Base-by-base conservation (phyloP, 768 basidiomycete species). In the Naganishia kalamii region DNA sequence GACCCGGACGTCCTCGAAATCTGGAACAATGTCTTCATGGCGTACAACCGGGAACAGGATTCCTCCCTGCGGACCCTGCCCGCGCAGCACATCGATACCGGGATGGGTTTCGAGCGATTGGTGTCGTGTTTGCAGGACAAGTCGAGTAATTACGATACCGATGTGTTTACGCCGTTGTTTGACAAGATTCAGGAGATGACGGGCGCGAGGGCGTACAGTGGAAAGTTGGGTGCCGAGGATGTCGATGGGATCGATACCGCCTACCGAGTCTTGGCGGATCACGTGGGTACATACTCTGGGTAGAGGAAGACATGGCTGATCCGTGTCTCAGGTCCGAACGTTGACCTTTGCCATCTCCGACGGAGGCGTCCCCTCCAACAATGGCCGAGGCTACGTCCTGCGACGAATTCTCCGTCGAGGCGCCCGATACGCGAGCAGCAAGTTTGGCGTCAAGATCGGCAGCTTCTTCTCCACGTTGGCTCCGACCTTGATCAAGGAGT, bases 11-110 rank as follows among this genome's bases (percentile, higher is more conserved):
- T 99, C 8, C 84, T 99, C 65, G 74, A 75, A 79, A 93, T 99
- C 70, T 99, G 96, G 96, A 99, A 99, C 81, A 97, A 96, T 76
- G 96, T 99, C 63, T 99, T 97, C 77, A 98, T 99, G 75, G 93
- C 97, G 73, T 99, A 89, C 82, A 98, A 99, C 77, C 89, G 96
- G 50, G 94, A 98, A 78, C 84, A 85, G 47, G 89, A 93, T 64
- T 88, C 89, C 43, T 85, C 86, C 21, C 83, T 99, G 17, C 85
- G 84, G 60, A 66, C 84, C 0, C 84, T 99, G 15, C 96, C 96
- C 27, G 85, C 87, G 33, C 92, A 92, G 79, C 96, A 99, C 72
- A 89, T 99, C 68, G 96, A 99, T 76, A 99, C 96, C 6, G 96
- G 96, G 57, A 92, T 99, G 93, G 96, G 96, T 46, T 99, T 96